Percentiles rank a stretch among this genome's conserved stretches.
Evolutionary conservation across 768 basidiomycete species (phyloP).

Genomic region (Lactifluus hygrophoroides): DNA sequence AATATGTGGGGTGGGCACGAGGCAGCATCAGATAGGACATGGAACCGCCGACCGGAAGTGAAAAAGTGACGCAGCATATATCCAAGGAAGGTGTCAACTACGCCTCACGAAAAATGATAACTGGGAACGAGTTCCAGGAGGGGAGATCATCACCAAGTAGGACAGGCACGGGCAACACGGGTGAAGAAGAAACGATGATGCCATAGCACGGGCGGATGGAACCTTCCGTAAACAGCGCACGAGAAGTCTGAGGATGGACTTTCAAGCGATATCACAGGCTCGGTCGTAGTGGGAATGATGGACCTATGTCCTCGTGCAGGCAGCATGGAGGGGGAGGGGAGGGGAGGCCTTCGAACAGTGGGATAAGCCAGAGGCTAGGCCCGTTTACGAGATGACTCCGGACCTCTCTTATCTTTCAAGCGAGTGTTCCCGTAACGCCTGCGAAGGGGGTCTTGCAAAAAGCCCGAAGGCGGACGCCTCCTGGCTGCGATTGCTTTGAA

Average conservation of each 20-base stretch:
- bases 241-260: background rate
- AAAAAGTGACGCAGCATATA: background rate
- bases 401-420: background rate
- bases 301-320: slow-evolving; percentile 1
- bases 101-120: background rate
- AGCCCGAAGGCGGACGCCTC: background rate
- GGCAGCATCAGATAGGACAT: background rate
- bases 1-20: background rate
- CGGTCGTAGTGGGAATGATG: background rate
- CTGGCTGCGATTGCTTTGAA: background rate
- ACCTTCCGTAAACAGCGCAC: slow-evolving; percentile 2
- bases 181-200: slow-evolving; percentile 5
- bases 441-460: background rate
- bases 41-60: background rate
- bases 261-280: background rate
- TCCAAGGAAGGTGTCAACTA: background rate
- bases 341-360: background rate
- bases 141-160: background rate
- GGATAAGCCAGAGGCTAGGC: slow-evolving; percentile 7
- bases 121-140: background rate
- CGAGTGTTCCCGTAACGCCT: background rate
- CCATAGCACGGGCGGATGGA: slow-evolving; percentile 2
- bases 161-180: background rate
- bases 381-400: slow-evolving; percentile 4
- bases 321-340: background rate